phyloP scores from a whole-genome alignment of 768 basidiomycete genomes.

The Coprinopsis sp. region DNA sequence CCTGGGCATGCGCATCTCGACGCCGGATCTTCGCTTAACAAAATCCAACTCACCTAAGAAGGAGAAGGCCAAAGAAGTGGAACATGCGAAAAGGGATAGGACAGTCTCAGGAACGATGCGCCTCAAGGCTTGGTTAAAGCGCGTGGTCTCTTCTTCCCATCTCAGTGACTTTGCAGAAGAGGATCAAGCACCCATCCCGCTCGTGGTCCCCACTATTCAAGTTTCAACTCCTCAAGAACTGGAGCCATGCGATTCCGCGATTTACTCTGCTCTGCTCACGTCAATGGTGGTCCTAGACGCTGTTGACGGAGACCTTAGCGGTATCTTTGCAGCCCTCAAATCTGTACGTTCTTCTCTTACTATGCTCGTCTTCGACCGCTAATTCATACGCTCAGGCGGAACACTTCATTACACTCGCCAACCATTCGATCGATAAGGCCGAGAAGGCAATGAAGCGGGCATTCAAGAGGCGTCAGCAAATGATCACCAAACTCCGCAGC shows the following conservation, averaged over 20 bases:
- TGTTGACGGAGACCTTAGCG: slow-evolving; percentile 51
- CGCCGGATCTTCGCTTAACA: slow-evolving; percentile 3
- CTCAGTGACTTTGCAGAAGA: slow-evolving; percentile 6
- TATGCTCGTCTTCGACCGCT: slow-evolving; percentile 5
- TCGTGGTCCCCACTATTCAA: not conserved
- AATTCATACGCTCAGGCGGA: slow-evolving; percentile 39
- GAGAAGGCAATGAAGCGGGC: slow-evolving; percentile 54
- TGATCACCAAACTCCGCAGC: slow-evolving; percentile 40
- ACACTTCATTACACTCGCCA: slow-evolving; percentile 48
- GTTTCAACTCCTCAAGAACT: not conserved
- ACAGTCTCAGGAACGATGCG: slow-evolving; percentile 38
- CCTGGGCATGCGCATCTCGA: slow-evolving; percentile 6
- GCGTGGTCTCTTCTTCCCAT: slow-evolving; percentile 35
- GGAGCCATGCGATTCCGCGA: slow-evolving; percentile 30
- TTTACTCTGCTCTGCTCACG: slow-evolving; percentile 37
- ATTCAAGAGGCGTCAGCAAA: slow-evolving; percentile 48
- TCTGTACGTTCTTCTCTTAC: slow-evolving; percentile 40
- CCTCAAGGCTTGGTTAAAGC: slow-evolving; percentile 61
- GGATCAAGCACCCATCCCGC: not conserved
- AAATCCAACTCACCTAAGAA: slow-evolving; percentile 21
- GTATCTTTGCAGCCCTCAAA: slow-evolving; percentile 49
- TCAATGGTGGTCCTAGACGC: slow-evolving; percentile 47
- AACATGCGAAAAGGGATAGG: slow-evolving; percentile 22
- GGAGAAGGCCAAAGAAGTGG: slow-evolving; percentile 31
- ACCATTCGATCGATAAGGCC: slow-evolving; percentile 52